These are phyloP conservation scores for Leccinum angustisporum DNA, from an alignment of 1,284 basidiomycete species.

Conservation along the genomic window DNA sequence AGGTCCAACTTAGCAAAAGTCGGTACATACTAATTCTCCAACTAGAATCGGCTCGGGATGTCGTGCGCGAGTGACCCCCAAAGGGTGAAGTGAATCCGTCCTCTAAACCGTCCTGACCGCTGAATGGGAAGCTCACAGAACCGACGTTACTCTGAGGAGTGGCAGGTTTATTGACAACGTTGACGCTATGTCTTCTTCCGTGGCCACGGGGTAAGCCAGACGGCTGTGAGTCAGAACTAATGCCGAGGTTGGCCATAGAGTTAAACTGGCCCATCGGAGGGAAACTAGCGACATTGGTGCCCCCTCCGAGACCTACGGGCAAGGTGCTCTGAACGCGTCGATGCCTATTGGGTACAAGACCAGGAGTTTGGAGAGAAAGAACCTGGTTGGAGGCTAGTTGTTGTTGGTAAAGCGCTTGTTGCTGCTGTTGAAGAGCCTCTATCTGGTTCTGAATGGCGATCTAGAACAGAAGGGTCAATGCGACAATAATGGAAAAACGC, in stretches of 20 bases:
- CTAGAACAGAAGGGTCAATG: constrained; percentile 42
- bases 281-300: constrained; percentile 44
- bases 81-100: constrained; percentile 67
- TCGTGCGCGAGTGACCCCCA: constrained; percentile 74
- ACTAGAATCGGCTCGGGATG: constrained; percentile 75
- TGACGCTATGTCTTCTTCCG: constrained; percentile 91
- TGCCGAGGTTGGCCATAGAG: constrained; percentile 51
- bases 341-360: constrained; percentile 70
- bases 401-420: constrained; percentile 84
- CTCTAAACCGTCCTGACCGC: constrained; percentile 65
- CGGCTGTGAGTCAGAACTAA: constrained; percentile 65
- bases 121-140: constrained; percentile 54
- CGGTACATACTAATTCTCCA: constrained; percentile 81
- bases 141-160: constrained; percentile 43
- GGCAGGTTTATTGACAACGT: constrained; percentile 77
- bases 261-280: constrained; percentile 70
- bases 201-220: constrained; percentile 78
- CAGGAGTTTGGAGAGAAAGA: constrained; percentile 68
- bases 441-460: constrained; percentile 90
- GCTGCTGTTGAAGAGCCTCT: constrained; percentile 87
- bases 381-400: constrained; percentile 79
- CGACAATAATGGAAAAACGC: not conserved
- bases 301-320: constrained; percentile 55
- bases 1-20: not conserved
- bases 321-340: constrained; percentile 89